Base-by-base conservation (phyloP, 176 grass and related monocot species). In the Aechmea fasciata region DNA sequence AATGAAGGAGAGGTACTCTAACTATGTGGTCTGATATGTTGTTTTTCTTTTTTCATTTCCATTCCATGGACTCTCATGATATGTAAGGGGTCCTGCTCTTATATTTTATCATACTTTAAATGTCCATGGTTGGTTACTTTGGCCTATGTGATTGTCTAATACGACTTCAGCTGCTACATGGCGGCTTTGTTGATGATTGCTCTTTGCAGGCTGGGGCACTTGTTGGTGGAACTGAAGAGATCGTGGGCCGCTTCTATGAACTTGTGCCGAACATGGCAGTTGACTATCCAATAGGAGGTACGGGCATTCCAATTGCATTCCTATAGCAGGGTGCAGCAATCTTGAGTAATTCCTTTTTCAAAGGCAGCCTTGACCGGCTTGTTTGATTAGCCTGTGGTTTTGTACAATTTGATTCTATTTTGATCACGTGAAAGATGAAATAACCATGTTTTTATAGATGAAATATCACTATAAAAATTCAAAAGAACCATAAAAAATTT, bases 191-290 rank as follows among this genome's bases (percentile, higher is more conserved):
- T 28, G n/a, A 47, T 66, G 64, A 26, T 48, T 66, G 26, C 47
- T 15, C 54, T 69, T 74, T 79, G 23, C 57, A 96, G 85, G 83
- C 64, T 26, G 92, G 93, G 93, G 88, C 81, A 69, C 81, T 90
- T 76, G 76, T 88, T 80, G 81, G 74, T 63, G 81, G 71, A 50
- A 81, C 83, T 53, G 86, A 85, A 62, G 79, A 76, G 57, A 85
- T 96, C 47, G 57, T 83, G 71, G 81, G 50, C 22, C 80, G 76
- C 66, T 96, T 96, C 71, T 85, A 87, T 81, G 85, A 96, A 67
- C 81, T 89, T 71, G 81, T 96, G 75, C 92, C 88, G 52, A 89
- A 96, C 71, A 92, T 96, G 88, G 93, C 93, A 68, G 92, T 96
- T 12, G 86, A 89, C 11, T 96, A 81, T 84, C 79, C 93, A 96